A percentile compares a stretch with the other conserved stretches of the same genome.
phyloP scores from a whole-genome alignment of 495 filamentous ascomycete genomes.

The Talaromyces adpressus region DNA sequence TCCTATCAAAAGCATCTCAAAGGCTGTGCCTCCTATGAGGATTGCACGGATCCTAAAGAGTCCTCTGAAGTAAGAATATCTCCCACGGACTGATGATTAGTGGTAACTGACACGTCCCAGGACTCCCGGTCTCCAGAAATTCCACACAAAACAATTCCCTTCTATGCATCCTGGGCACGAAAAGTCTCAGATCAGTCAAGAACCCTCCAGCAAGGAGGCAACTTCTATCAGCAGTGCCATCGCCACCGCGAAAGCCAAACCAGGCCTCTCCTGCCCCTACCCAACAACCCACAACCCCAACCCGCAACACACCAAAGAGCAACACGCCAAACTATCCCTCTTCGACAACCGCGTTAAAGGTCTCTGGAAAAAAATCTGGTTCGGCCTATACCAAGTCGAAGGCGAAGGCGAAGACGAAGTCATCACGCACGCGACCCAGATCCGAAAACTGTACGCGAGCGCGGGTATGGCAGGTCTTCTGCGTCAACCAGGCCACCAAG shows the following conservation, averaged over 20 bases:
- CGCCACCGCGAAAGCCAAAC: neutral
- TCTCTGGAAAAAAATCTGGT: constrained; percentile 17
- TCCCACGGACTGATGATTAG: neutral
- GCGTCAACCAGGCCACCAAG: neutral
- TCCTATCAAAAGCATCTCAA: neutral
- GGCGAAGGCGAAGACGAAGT: constrained; percentile 8
- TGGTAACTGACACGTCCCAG: neutral
- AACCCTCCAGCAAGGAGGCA: neutral
- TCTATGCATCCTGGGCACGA: neutral
- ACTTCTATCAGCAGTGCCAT: neutral
- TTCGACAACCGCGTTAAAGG: neutral
- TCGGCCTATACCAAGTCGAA: constrained; percentile 17
- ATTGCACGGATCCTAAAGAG: neutral
- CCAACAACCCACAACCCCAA: neutral
- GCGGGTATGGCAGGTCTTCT: constrained; percentile 11
- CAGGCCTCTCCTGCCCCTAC: neutral
- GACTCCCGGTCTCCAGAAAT: neutral
- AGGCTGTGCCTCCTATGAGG: neutral
- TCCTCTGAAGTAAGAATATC: neutral
- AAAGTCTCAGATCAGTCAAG: neutral
- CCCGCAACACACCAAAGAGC: neutral
- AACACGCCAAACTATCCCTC: neutral
- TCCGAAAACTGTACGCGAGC: constrained; percentile 15
- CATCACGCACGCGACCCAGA: constrained; percentile 9
- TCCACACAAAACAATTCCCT: neutral